Base-by-base conservation (phyloP, 2,329 filamentous ascomycete species). In the Ascochyta fabae region DNA sequence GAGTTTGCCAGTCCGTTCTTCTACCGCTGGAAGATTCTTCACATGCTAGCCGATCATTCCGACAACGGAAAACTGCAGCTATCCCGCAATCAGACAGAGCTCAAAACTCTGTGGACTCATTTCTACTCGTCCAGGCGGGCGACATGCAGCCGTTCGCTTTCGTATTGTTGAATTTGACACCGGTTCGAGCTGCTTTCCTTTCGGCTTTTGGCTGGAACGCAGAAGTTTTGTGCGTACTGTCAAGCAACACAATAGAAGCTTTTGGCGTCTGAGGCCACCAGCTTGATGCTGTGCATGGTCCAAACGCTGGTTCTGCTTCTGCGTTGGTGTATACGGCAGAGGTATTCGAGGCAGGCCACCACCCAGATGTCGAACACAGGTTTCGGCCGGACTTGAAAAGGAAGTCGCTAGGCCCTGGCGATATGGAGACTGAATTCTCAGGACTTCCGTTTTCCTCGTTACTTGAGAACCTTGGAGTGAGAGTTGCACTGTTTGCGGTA, bases 361-460 rank as follows among this genome's bases (percentile, higher is more conserved):
- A 66, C 8, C 60, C 66, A 23, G 66, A 63, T 12, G 61, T 60
- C 3, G 61, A 62, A 47, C 64, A 67, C 1, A 67, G 47, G 44
- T 67, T 67, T 15, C 66, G 56, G 1, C 66, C 62, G 0, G 61
- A 63, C 16, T 52, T 44, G 42, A 66, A 64, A 8, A 67, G 46
- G 33, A 62, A 63, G 35, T 67, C 60, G 7, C 39, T 58, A 15
- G 56, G 40, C 27, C 46, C 31, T 8, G 22, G 51, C 26, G 35
- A 39, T 16, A 44, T 10, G 6, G 40, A 36, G 1, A 12, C 8
- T 19, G 8, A 26, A 8, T 19, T 15, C 2, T 8, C 34, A 33
- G 19, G 24, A 6, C n/a, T 42, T 7, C 23, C 26, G 3, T 10
- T 24, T 4, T 19, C 12, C 7, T 39, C 47, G 15, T 24, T 13